These are phyloP conservation scores for Phytophthora pinifolia DNA, from an alignment of 352 stramenopile genomes.

Conservation along the genomic window DNA sequence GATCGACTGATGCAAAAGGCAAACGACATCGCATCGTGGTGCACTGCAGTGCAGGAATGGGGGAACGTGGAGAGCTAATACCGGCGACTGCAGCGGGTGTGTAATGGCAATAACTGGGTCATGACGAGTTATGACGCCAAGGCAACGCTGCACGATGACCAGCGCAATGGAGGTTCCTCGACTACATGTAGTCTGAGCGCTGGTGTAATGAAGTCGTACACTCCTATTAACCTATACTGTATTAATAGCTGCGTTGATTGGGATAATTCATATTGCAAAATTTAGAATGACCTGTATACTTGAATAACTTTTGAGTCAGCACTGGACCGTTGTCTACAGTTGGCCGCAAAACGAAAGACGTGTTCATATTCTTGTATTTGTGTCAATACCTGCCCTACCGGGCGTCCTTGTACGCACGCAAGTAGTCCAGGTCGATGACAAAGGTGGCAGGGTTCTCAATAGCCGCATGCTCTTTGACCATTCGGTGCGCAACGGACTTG, in stretches of 20 bases:
- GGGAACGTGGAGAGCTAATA: not conserved
- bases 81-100: not conserved
- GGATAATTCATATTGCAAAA: no score
- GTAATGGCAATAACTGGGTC: conserved; percentile 2
- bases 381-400: conserved; percentile 1
- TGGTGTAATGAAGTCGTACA: no score
- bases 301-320: no score
- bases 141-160: not conserved
- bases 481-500: conserved; percentile 17
- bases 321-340: no score
- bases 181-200: no score
- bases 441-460: conserved; percentile 2
- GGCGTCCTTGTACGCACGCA: conserved; percentile 32
- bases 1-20: not conserved
- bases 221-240: no score
- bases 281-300: no score
- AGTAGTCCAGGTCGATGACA: conserved; percentile 28
- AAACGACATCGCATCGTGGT: no score
- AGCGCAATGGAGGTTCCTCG: conserved; percentile 13
- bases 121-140: not conserved
- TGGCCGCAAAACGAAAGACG: no score
- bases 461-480: conserved; percentile 5
- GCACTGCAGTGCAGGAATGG: no score
- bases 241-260: no score
- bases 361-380: not conserved